A percentile compares a stretch with the other conserved stretches of the same genome.
Evolutionary conservation across 345 rosid species (phyloP).

Genomic region (Syzygium jambos): DNA sequence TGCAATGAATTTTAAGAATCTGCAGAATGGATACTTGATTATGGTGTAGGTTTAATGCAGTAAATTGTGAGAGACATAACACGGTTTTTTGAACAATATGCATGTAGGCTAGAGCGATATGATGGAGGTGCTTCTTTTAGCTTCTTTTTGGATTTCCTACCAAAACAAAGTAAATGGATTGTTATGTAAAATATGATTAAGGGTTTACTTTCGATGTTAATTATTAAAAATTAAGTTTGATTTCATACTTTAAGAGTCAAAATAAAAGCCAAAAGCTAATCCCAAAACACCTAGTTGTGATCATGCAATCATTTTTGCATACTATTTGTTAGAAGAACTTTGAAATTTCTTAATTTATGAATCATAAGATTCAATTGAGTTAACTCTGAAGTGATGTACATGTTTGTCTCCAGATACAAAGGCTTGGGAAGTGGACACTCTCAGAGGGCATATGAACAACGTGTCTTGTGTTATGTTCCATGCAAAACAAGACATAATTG

Average conservation of each 20-base stretch:
- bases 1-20: background rate
- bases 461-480: conserved; percentile 97
- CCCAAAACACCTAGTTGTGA: background rate
- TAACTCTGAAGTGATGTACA: background rate
- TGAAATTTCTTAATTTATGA: background rate
- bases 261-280: background rate
- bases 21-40: background rate
- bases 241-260: background rate
- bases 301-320: background rate
- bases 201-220: background rate
- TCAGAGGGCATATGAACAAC: conserved; percentile 93
- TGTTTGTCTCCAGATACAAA: conserved; percentile 64
- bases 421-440: conserved; percentile 98
- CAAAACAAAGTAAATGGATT: background rate
- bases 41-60: background rate
- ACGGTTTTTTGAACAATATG: background rate
- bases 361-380: background rate
- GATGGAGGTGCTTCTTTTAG: background rate
- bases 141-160: background rate
- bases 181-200: background rate
- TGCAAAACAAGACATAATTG: conserved; percentile 89
- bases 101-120: background rate
- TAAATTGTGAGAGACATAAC: background rate
- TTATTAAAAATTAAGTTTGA: background rate
- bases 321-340: background rate